Conservation (phyloP, 2,329 filamentous ascomycete genomes). For the Apiospora rasikravindrae region DNA sequence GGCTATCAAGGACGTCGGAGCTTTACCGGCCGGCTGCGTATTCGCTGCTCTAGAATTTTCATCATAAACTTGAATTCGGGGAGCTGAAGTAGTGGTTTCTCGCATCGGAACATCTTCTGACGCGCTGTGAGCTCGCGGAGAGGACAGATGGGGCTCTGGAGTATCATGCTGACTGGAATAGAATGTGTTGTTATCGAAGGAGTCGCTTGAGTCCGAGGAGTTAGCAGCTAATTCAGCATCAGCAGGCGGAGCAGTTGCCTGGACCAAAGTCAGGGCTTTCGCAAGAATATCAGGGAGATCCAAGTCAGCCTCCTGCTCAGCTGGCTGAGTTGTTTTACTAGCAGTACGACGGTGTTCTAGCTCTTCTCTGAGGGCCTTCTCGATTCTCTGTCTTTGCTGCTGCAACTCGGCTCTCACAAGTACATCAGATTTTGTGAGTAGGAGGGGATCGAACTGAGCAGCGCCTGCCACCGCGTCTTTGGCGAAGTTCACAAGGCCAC, state of each 20-base stretch:
- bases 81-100: slow-evolving; percentile 43
- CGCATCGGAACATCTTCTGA: slow-evolving; percentile 46
- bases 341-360: slow-evolving; percentile 64
- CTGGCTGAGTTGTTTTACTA: slow-evolving; percentile 49
- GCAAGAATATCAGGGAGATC: slow-evolving; percentile 75
- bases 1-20: background rate
- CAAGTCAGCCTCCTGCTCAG: slow-evolving; percentile 65
- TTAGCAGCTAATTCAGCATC: slow-evolving; percentile 61
- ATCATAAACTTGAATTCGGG: slow-evolving; percentile 33
- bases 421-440: slow-evolving; percentile 85
- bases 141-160: slow-evolving; percentile 57
- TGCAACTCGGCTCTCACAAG: slow-evolving; percentile 82
- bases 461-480: slow-evolving; percentile 54
- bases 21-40: slow-evolving; percentile 23
- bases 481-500: slow-evolving; percentile 42
- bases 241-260: slow-evolving; percentile 67
- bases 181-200: slow-evolving; percentile 91
- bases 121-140: slow-evolving; percentile 52
- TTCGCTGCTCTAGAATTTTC: slow-evolving; percentile 24
- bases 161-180: slow-evolving; percentile 95
- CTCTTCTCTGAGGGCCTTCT: slow-evolving; percentile 78
- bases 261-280: slow-evolving; percentile 73
- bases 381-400: slow-evolving; percentile 80
- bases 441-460: slow-evolving; percentile 79
- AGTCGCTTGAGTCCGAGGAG: slow-evolving; percentile 72